These are phyloP conservation scores for Sporobolomyces pararoseus DNA, from an alignment of 768 basidiomycete genomes.

Conservation along the genomic window DNA sequence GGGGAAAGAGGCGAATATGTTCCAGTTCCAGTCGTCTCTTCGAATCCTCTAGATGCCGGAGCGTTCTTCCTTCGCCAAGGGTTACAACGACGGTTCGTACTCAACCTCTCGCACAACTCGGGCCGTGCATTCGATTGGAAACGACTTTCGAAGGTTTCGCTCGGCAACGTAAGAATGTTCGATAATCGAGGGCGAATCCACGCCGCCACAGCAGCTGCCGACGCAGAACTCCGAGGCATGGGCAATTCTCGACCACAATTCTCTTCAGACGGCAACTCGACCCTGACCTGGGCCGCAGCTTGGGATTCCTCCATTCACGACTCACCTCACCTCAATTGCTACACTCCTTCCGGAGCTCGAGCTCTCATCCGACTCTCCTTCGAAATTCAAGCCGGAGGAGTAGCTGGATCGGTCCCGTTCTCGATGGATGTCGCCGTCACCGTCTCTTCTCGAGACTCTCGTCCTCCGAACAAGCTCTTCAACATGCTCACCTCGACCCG, in stretches of 20 bases:
- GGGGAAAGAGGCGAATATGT: slow-evolving; percentile 75
- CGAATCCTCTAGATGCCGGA: slow-evolving; percentile 71
- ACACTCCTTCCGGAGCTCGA: slow-evolving; percentile 72
- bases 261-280: slow-evolving; percentile 76
- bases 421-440: slow-evolving; percentile 77
- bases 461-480: slow-evolving; percentile 71
- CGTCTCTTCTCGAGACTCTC: slow-evolving; percentile 77
- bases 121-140: slow-evolving; percentile 86
- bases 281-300: slow-evolving; percentile 64
- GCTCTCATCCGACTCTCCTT: slow-evolving; percentile 73
- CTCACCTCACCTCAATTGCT: slow-evolving; percentile 75
- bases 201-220: slow-evolving; percentile 63
- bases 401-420: slow-evolving; percentile 82
- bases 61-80: slow-evolving; percentile 89
- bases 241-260: slow-evolving; percentile 67
- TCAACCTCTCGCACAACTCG: slow-evolving; percentile 79
- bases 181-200: slow-evolving; percentile 78
- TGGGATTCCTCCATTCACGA: slow-evolving; percentile 95
- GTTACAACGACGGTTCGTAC: slow-evolving; percentile 72
- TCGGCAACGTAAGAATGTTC: slow-evolving; percentile 79
- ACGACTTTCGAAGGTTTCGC: slow-evolving; percentile 66
- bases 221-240: slow-evolving; percentile 62
- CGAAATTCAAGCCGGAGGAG: slow-evolving; percentile 75
- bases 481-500: slow-evolving; percentile 73
- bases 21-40: slow-evolving; percentile 76